Percentiles rank a stretch among this genome's conserved stretches.
These are phyloP conservation scores for Alternaria metachromatica DNA, from an alignment of 2,329 filamentous ascomycete genomes.

Conservation along the genomic window DNA sequence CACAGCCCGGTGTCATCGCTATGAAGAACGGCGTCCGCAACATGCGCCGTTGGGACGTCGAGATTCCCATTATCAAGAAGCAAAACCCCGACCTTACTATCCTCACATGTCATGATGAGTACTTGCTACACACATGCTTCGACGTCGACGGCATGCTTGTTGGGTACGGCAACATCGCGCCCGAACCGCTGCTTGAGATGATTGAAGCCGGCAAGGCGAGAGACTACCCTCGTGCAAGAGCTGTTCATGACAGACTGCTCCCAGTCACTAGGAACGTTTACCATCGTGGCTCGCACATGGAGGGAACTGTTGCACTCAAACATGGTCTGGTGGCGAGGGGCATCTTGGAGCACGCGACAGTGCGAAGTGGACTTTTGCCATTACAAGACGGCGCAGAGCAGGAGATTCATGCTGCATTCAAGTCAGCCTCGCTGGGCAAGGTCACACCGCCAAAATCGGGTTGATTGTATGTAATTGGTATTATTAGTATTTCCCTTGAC, in stretches of 20 bases:
- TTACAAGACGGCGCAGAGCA: slow-evolving; percentile 52
- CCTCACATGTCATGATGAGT: slow-evolving; percentile 61
- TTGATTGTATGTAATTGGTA: not conserved
- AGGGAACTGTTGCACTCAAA: slow-evolving; percentile 60
- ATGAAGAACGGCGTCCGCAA: slow-evolving; percentile 66
- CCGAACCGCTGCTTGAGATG: slow-evolving; percentile 58
- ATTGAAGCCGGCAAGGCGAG: slow-evolving; percentile 59
- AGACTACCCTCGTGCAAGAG: slow-evolving; percentile 57
- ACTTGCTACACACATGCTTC: slow-evolving; percentile 60
- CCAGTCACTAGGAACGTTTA: slow-evolving; percentile 63
- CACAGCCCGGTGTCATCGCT: slow-evolving; percentile 60
- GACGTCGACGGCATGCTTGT: slow-evolving; percentile 62
- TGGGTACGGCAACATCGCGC: slow-evolving; percentile 62
- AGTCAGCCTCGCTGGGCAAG: slow-evolving; percentile 44
- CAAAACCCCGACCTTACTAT: slow-evolving; percentile 59
- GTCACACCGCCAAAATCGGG: slow-evolving; percentile 28
- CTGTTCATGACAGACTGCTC: slow-evolving; percentile 59
- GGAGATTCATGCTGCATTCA: slow-evolving; percentile 54
- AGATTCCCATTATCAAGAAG: slow-evolving; percentile 60
- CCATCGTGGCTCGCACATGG: slow-evolving; percentile 63
- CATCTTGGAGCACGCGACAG: slow-evolving; percentile 58
- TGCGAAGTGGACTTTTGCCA: slow-evolving; percentile 58
- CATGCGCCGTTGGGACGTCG: slow-evolving; percentile 64
- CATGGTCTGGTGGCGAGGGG: slow-evolving; percentile 60
- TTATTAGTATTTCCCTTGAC: not conserved